Evolutionary conservation across 2,329 filamentous ascomycete species (phyloP), one percentile per base, ranked within the genome.

Genomic region (Hypoxylon rubiginosum): DNA sequence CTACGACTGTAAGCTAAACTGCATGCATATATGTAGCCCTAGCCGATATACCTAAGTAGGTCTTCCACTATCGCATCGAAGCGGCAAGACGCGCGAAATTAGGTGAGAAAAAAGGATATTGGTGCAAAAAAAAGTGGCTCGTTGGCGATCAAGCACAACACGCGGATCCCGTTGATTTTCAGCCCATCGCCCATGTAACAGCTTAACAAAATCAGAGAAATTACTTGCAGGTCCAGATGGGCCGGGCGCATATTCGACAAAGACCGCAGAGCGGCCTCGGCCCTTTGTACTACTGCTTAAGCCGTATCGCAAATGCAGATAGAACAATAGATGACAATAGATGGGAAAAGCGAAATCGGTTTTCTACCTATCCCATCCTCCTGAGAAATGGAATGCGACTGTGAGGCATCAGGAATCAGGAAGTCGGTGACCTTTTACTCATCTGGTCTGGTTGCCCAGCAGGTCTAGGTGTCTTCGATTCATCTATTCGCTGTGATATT

Each of bases 201-300:
- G 41, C 58, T 58, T 66, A 55, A 67, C 41, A 60, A 65, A 60
- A 65, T 51, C 32, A 56, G 48, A 63, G 58, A 68, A 56, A 70
- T 70, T 70, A 70, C 67, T 70, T 68, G 67, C 67, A 70, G 67
- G 67, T 69, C 67, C 64, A 69, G 67, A 69, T 67, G 64, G 63
- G 66, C 66, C 66, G 60, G 66, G 64, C 39, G 52, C 66, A 55
- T 59, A 41, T 64, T 54, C 41, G 43, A 21, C 39, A 43, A 43
- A 48, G 13, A 13, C 24, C 21, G 28, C 51, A 61, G 63, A 69
- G 64, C 64, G 67, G 64, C 64, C 67, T 69, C 64, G 67, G 51
- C 64, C 62, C 51, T 32, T 48, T 48, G 62, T 64, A 51, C 26
- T 2, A 52, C 46, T 19, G 24, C 36, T 52, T n/a, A 39, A 43